Base-by-base conservation (phyloP, 352 stramenopile species). In the Phytophthora quininea region DNA sequence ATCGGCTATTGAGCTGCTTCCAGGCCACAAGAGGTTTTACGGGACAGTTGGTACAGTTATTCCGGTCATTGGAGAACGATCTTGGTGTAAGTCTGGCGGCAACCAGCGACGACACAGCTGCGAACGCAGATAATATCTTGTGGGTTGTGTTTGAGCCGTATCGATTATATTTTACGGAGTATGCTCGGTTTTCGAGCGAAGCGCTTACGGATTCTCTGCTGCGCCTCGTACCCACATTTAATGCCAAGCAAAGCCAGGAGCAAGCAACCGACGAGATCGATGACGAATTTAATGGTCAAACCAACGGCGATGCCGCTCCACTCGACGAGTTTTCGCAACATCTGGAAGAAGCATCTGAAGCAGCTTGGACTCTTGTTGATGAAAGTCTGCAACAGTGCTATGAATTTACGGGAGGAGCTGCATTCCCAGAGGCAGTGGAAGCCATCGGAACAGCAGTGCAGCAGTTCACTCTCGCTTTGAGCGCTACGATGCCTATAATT, bases 271-370 rank as follows among this genome's bases (percentile, higher is more conserved):
- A 70, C 4, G 55, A 66, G 2, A 55, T 69, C 9, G 69, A 79
- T 29, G 76, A 82, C n/a, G 69, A 69, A 5, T 45, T 72, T 15
- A 50, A 73, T 35, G 71, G 56, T 4, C 56, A 55, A 1, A 54
- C 47, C 3, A 43, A 43, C n/a, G 63, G 63, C 10, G 68, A 82
- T 49, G 32, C 48, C 43, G 72, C 54, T 6, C 60, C 73, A 48
- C 67, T 93, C 1, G 77, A 90, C 32, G 71, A 73, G 32, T 93
- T 89, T 53, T 73, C 77, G 30, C 82, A 88, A 51, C 70, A 58
- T 4, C 56, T 93, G n/a, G 84, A 93, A 55, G 82, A 90, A 54
- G 63, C 69, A 19, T 81, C 80, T 3, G 64, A 69, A 37, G 58
- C 63, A 19, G 54, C 76, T 10, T 89, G 79, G 73, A 32, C 45